Evolutionary conservation across 108 stramenopile genomes (phyloP).

Genomic region (Parietichytrium sp.): DNA sequence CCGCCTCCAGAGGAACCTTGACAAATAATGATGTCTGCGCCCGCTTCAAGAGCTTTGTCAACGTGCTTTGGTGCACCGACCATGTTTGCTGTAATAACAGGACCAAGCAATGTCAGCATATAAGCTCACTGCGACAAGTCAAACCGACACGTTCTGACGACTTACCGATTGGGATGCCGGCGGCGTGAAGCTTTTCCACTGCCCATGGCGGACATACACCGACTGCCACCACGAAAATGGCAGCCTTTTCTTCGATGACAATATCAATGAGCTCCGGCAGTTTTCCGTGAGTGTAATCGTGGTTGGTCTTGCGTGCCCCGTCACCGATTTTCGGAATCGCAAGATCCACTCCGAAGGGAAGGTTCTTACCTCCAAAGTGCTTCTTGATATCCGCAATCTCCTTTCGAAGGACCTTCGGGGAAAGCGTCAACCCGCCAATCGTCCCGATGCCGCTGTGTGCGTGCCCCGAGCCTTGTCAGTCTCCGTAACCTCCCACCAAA

Average conservation of each 20-base stretch:
- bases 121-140: too few species aligned
- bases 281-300: slow-evolving; percentile 35
- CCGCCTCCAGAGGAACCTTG: slow-evolving; percentile 24
- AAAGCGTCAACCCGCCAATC: slow-evolving; percentile 32
- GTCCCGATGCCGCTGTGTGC: background rate
- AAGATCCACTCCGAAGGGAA: slow-evolving; percentile 33
- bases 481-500: background rate
- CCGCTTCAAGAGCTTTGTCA: slow-evolving; percentile 9
- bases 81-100: too few species aligned
- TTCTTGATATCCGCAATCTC: slow-evolving; percentile 32
- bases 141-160: too few species aligned
- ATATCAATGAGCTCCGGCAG: slow-evolving; percentile 16
- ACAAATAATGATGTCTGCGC: background rate
- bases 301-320: slow-evolving; percentile 21
- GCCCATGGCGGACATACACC: slow-evolving; percentile 12
- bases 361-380: background rate
- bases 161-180: background rate
- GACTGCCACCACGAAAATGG: background rate
- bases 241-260: slow-evolving; percentile 20
- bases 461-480: background rate
- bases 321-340: slow-evolving; percentile 12
- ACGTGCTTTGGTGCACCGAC: slow-evolving; percentile 33
- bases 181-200: slow-evolving; percentile 36
- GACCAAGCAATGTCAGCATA: too few species aligned
- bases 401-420: slow-evolving; percentile 28